A percentile compares a stretch with the other conserved stretches of the same genome.
These are phyloP conservation scores for Drechslerella coelobrocha DNA, from an alignment of 2,329 filamentous ascomycete species.

Conservation along the genomic window DNA sequence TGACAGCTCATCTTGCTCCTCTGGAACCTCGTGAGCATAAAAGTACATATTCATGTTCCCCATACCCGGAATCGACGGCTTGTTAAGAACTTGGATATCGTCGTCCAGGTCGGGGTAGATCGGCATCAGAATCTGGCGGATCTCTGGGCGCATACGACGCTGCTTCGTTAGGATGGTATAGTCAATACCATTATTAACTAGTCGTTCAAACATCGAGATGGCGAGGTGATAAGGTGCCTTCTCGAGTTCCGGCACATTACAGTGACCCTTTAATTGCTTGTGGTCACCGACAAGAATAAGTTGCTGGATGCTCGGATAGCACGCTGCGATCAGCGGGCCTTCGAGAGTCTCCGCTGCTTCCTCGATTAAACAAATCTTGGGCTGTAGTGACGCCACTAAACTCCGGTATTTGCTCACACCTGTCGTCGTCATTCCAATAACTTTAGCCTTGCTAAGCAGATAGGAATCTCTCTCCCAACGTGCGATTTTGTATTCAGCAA, in stretches of 20 bases:
- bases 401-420: slow-evolving; percentile 80
- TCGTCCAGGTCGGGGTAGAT: slow-evolving; percentile 69
- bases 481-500: slow-evolving; percentile 65
- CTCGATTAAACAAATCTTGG: slow-evolving; percentile 75
- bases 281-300: slow-evolving; percentile 75
- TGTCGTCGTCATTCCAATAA: slow-evolving; percentile 77
- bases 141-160: slow-evolving; percentile 73
- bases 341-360: slow-evolving; percentile 80
- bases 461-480: slow-evolving; percentile 68
- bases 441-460: slow-evolving; percentile 67
- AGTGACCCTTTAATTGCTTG: slow-evolving; percentile 75
- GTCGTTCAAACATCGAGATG: slow-evolving; percentile 78
- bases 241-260: slow-evolving; percentile 68
- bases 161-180: slow-evolving; percentile 73
- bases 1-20: slow-evolving; percentile 68
- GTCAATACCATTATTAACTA: slow-evolving; percentile 71
- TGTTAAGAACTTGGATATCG: slow-evolving; percentile 64
- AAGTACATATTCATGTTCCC: slow-evolving; percentile 68
- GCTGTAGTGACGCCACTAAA: slow-evolving; percentile 70
- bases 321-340: slow-evolving; percentile 65
- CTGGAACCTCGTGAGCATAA: slow-evolving; percentile 43
- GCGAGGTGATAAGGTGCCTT: slow-evolving; percentile 70
- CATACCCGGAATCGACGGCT: slow-evolving; percentile 68
- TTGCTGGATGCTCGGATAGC: slow-evolving; percentile 64
- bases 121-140: slow-evolving; percentile 60